Evolutionary conservation across 495 filamentous ascomycete species (phyloP), one percentile per base, ranked within the genome.

Genomic region (Aspergillus biplanus): DNA sequence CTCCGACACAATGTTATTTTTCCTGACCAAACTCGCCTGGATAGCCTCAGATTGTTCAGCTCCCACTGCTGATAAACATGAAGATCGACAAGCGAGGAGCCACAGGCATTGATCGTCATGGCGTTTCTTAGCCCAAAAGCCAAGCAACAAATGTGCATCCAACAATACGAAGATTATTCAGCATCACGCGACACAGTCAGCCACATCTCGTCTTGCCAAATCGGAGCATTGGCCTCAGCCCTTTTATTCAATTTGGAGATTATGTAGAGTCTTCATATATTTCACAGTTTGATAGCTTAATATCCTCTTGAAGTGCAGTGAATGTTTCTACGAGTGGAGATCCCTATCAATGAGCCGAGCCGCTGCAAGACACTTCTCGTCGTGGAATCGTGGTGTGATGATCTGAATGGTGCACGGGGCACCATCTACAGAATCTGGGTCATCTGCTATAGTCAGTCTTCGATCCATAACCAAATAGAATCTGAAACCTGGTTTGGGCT

Each of bases 391-490:
- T 0, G 74, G 72, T 3, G 78, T 65, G 15, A 80, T 65, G 6
- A 81, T 53, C 53, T 81, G 77, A 31, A 81, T 52, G 0, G 77
- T 68, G 56, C 78, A 78, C 0, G 78, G 78, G 1, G 73, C 72
- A 15, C 73, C 77, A 52, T 80, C 70, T 0, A 78, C 66, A 12
- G 63, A 69, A 6, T 70, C 68, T 0, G 76, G 73, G 49, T 68
- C 35, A 62, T 81, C 78, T 81, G 18, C 13, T 16, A 9, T 15
- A 21, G 27, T 54, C 31, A 57, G 63, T 37, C 16, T 61, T 31
- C 27, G 6, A 44, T 50, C 7, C 42, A 56, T 16, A 34, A 16
- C 13, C 33, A 39, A 52, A 55, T 6, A 27, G 4, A 6, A 11
- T 33, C n/a, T 11, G 33, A n/a, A 46, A 53, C 7, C 16, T 31